Evolutionary conservation across 306 rosid species (phyloP), one percentile per base, ranked within the genome.

Genomic region (Cucumis melo): DNA sequence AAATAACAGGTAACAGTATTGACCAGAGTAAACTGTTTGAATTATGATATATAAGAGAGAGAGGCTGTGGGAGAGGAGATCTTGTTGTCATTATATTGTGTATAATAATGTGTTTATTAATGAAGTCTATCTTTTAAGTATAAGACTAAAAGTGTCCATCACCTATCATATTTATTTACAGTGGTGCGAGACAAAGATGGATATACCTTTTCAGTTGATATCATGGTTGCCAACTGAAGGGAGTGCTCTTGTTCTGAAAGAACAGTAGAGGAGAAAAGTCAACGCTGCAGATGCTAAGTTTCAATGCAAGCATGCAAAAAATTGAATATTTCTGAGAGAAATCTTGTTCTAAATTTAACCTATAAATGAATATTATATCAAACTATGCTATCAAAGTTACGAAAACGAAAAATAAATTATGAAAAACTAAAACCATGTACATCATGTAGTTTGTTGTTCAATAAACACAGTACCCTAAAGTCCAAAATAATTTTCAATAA

Each of bases 161-260:
- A 65, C 9, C 17, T 27, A 10, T 41, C 16, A 17, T 36, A 73
- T 41, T 16, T 74, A 71, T 32, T 46, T 7, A 17, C 48, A 61
- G 48, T 17, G 24, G 48, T 12, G 24, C 8, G 10, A 19, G 24
- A 9, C 20, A 63, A 19, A 12, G 41, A 80, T 63, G 58, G 51
- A 62, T 75, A 67, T 87, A 87, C 96, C 98, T 85, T 89, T 80
- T 89, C 96, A 7, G 81, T 80, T 41, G 89, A 78, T 50, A 72
- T 48, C 77, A 80, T 60, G 58, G 82, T 91, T 20, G 83, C 66
- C 82, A 88, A 79, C 79, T 79, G 84, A 63, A 70, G 41, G 79
- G 86, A 81, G 64, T 39, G 82, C 74, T 84, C 88, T 77, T 81
- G 82, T 81, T 87, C 97, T 90, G 87, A 48, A 64, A 78, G 56